Conservation (phyloP, 2,329 filamentous ascomycete genomes). For the Drechslerella stenobrocha region DNA sequence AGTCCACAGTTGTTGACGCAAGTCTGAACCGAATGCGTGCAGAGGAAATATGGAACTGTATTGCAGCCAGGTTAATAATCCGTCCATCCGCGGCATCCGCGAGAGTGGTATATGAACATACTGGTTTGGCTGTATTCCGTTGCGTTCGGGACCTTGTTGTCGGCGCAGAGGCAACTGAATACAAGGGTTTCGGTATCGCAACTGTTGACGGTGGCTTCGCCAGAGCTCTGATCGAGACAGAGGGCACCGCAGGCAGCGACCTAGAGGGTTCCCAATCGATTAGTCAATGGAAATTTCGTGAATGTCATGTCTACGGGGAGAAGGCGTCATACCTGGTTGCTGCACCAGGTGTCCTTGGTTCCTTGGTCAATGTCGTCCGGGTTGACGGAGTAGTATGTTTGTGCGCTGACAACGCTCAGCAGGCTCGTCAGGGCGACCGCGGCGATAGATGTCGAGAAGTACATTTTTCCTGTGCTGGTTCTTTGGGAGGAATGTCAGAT, state of each 20-base stretch:
- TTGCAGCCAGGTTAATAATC: slow-evolving; percentile 3
- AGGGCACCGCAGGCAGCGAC: slow-evolving; percentile 35
- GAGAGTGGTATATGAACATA: slow-evolving; percentile 5
- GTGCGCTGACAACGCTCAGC: slow-evolving; percentile 28
- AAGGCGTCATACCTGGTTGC: slow-evolving; percentile 12
- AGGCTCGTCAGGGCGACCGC: slow-evolving; percentile 32
- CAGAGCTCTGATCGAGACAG: slow-evolving; percentile 41
- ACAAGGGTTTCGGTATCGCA: slow-evolving; percentile 34
- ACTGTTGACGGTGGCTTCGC: slow-evolving; percentile 24
- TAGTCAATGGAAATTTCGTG: slow-evolving; percentile 5
- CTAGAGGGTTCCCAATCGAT: slow-evolving; percentile 11
- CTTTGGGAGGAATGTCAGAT: background rate
- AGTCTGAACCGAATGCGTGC: slow-evolving; percentile 29
- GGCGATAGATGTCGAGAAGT: slow-evolving; percentile 30
- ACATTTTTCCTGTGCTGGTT: slow-evolving; percentile 16
- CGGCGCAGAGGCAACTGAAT: slow-evolving; percentile 40
- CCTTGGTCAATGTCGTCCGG: slow-evolving; percentile 32
- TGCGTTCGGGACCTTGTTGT: slow-evolving; percentile 39
- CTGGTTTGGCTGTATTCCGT: slow-evolving; percentile 46
- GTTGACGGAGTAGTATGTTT: slow-evolving; percentile 39
- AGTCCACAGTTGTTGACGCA: slow-evolving; percentile 43
- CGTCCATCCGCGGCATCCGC: background rate
- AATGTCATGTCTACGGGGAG: background rate
- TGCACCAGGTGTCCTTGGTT: slow-evolving; percentile 45
- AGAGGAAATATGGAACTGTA: slow-evolving; percentile 45